These are phyloP conservation scores for Starmerella etchellsii DNA, from an alignment of 805 yeast species.

Conservation along the genomic window DNA sequence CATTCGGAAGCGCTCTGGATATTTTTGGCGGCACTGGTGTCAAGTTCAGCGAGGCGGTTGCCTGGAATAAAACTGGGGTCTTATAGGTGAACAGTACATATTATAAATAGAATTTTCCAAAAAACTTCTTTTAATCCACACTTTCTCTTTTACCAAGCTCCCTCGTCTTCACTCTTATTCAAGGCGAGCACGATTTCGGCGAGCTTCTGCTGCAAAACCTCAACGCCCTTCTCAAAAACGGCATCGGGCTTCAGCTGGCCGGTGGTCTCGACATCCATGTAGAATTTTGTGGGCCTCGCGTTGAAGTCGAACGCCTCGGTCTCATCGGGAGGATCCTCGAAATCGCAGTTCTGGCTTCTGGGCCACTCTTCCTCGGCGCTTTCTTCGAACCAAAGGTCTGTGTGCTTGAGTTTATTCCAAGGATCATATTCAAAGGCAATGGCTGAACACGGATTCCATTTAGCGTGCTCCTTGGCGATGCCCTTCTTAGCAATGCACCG, in stretches of 20 bases:
- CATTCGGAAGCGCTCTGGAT: constrained; percentile 86
- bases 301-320: constrained; percentile 75
- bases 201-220: constrained; percentile 74
- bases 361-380: constrained; percentile 92
- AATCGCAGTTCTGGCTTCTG: constrained; percentile 68
- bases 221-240: constrained; percentile 73
- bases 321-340: constrained; percentile 89
- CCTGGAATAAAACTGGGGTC: constrained; percentile 46
- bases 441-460: constrained; percentile 96
- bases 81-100: not conserved
- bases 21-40: constrained; percentile 86
- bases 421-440: constrained; percentile 96
- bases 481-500: constrained; percentile 96
- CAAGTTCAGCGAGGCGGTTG: constrained; percentile 56
- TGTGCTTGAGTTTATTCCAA: constrained; percentile 94
- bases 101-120: not conserved
- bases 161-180: constrained; percentile 22
- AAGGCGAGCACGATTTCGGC: constrained; percentile 74
- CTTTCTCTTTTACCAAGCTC: constrained; percentile 10
- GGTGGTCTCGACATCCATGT: constrained; percentile 82
- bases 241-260: constrained; percentile 83
- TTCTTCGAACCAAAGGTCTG: constrained; percentile 93
- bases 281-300: constrained; percentile 71
- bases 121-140: too few relatives aligned
- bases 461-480: constrained; percentile 93